Conservation (phyloP, 331 rosid species). For the Saraca asoca region DNA sequence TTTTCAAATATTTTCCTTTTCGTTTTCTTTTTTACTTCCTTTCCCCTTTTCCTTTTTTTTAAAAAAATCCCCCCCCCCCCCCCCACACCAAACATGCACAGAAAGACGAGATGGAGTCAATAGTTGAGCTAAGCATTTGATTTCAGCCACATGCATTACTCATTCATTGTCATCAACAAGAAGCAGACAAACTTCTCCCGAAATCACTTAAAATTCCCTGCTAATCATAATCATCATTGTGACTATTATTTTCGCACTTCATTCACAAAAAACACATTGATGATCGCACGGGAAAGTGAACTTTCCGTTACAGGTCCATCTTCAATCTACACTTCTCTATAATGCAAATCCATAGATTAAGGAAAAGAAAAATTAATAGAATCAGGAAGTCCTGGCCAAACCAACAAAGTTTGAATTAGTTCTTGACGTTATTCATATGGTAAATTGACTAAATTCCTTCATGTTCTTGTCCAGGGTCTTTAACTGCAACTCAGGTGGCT, state of each 20-base stretch:
- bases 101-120: too few species aligned
- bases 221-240: conserved; percentile 14
- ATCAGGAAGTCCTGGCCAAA: conserved; percentile 3
- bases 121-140: neutral
- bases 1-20: too few species aligned
- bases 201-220: neutral
- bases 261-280: conserved; percentile 31
- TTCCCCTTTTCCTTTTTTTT: too few species aligned
- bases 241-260: conserved; percentile 27
- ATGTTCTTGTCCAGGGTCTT: neutral
- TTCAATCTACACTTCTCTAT: conserved; percentile 31
- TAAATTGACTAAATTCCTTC: conserved; percentile 26
- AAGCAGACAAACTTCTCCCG: neutral
- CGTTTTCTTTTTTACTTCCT: too few species aligned
- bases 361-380: conserved; percentile 26
- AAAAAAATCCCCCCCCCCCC: too few species aligned
- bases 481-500: conserved; percentile 9
- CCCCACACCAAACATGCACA: too few species aligned
- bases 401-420: conserved; percentile 31
- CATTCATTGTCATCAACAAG: neutral
- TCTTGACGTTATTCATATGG: neutral
- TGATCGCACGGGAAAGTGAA: conserved; percentile 28
- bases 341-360: conserved; percentile 33
- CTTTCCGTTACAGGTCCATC: conserved; percentile 38
- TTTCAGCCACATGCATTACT: neutral